Percentiles rank a stretch among this genome's conserved stretches.
Evolutionary conservation across 2,329 filamentous ascomycete genomes (phyloP).

Genomic region (Epichloe typhina): DNA sequence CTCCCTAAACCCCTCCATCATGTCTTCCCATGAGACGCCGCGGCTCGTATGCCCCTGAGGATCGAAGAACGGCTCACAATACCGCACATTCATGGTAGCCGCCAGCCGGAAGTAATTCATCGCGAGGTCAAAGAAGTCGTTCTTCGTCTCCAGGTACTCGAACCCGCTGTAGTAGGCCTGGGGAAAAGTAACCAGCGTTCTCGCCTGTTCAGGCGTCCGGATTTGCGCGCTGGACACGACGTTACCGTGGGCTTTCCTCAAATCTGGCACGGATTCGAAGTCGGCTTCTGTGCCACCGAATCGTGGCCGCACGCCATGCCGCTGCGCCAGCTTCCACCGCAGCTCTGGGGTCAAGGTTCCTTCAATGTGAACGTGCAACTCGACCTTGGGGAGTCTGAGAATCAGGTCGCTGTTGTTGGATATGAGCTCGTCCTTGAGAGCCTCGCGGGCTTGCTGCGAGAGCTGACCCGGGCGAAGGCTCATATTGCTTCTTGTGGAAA

Average conservation of each 20-base stretch:
- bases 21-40: constrained; percentile 45
- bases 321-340: constrained; percentile 52
- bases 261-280: constrained; percentile 35
- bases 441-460: neutral
- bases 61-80: constrained; percentile 68
- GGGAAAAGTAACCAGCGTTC: constrained; percentile 37
- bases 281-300: constrained; percentile 23
- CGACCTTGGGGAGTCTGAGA: constrained; percentile 51
- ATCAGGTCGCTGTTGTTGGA: neutral
- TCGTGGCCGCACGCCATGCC: constrained; percentile 50
- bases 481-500: neutral
- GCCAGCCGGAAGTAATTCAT: constrained; percentile 56
- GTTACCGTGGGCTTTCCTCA: constrained; percentile 43
- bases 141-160: constrained; percentile 50
- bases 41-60: constrained; percentile 56
- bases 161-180: constrained; percentile 68
- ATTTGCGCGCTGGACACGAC: constrained; percentile 44
- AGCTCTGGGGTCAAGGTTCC: constrained; percentile 55
- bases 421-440: neutral
- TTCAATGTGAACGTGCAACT: constrained; percentile 69
- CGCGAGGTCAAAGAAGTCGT: constrained; percentile 60
- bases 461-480: neutral
- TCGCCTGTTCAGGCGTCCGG: constrained; percentile 24
- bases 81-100: constrained; percentile 48
- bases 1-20: constrained; percentile 47